Base-by-base conservation (phyloP, 331 rosid genomes). In the Telfairia occidentalis region DNA sequence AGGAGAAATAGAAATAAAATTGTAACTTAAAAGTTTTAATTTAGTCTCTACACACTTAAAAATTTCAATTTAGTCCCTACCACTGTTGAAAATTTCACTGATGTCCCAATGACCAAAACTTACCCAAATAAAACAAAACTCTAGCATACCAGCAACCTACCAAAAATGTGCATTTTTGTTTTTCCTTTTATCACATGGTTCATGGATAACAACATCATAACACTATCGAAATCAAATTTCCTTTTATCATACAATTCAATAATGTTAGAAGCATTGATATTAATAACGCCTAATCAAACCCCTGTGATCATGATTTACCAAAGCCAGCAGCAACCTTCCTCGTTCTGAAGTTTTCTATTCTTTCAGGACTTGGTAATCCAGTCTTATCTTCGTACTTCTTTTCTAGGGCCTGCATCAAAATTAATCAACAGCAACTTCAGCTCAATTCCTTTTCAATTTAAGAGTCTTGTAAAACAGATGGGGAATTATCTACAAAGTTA, bases 311-410 rank as follows among this genome's bases (percentile, higher is more conserved):
- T 18, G 63, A 81, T 84, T 89, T 91, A 78, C 98, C 96, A 78
- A 91, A 94, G 61, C 97, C 98, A 74, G 82, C 80, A 52, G 90
- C 85, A 30, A 91, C 84, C 80, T 84, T 84, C 86, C 81, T 87
- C 72, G 70, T 79, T 77, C 78, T 65, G 42, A 76, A 84, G 74
- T 77, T 80, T 81, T 84, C 89, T 26, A 94, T 73, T 86, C 81
- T 91, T 86, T 94, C 98, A 73, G 96, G 97, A 70, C 97, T 91
- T 53, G 86, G 84, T 7, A 83, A 55, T 80, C 92, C 96, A 73
- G 90, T 86, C 73, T 70, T 50, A 48, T 63, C 85, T 79, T 91
- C 91, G 3, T 94, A 89, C 84, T 82, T 88, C 81, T 80, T 87
- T 85, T 94, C 98, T 40, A 94, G 70, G 69, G 88, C 89, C 98